phyloP scores from a whole-genome alignment of 257 asterid genomes.

The Nicotiana undulata region DNA sequence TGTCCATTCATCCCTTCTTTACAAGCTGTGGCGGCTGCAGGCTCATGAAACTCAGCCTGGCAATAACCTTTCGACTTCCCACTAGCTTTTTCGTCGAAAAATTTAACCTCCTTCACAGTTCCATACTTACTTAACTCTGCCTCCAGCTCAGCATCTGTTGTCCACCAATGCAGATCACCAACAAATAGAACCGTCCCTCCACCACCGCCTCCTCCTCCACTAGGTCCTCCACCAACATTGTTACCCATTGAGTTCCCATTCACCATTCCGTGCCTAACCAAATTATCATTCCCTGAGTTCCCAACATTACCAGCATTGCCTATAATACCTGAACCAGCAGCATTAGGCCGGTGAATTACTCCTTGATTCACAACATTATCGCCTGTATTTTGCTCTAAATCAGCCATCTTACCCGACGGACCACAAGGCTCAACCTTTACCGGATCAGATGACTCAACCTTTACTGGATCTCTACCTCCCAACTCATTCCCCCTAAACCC shows the following conservation, averaged over 20 bases:
- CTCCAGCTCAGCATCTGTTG: constrained; percentile 91
- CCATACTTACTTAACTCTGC: constrained; percentile 73
- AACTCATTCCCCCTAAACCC: too few species aligned
- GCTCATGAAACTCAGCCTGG: constrained; percentile 82
- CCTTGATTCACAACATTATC: constrained; percentile 12
- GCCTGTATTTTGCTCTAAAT: constrained; percentile 3
- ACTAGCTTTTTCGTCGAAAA: constrained; percentile 92
- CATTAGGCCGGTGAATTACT: constrained; percentile 13
- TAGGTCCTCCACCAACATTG: constrained; percentile 17
- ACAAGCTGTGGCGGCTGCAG: constrained; percentile 76
- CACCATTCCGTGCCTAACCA: constrained; percentile 19
- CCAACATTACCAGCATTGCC: background rate
- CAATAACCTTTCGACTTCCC: constrained; percentile 98
- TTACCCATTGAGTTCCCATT: constrained; percentile 12
- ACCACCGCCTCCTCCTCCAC: background rate
- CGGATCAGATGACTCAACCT: too few species aligned
- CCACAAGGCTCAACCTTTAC: too few species aligned
- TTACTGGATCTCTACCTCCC: too few species aligned
- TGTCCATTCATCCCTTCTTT: constrained; percentile 85
- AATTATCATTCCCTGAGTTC: background rate
- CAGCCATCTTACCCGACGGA: background rate
- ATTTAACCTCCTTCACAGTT: constrained; percentile 79
- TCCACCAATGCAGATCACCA: constrained; percentile 99
- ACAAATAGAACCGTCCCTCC: constrained; percentile 65
- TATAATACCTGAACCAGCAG: constrained; percentile 6